phyloP scores from a whole-genome alignment of 202 grass and related monocot species.

The Panicum virgatum region DNA sequence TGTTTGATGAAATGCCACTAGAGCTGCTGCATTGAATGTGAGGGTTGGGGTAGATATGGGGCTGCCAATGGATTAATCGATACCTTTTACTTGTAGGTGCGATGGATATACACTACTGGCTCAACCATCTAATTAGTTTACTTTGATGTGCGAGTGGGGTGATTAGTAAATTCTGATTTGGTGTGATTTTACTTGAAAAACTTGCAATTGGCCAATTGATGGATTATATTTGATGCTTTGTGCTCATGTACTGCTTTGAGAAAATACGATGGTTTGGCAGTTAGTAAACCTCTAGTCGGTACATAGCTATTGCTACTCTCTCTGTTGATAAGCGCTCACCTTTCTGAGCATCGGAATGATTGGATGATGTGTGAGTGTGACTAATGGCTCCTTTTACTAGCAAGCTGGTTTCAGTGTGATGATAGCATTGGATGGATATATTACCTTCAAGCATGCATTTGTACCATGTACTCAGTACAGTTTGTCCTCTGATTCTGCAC shows the following conservation, averaged over 20 bases:
- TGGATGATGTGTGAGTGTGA: neutral
- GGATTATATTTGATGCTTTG: neutral
- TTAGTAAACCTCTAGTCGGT: neutral
- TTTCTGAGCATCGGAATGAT: neutral
- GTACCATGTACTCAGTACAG: neutral
- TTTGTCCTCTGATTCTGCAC: neutral
- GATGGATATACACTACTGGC: neutral
- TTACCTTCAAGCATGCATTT: neutral
- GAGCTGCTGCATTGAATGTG: neutral
- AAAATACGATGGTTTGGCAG: neutral
- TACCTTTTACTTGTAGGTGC: neutral
- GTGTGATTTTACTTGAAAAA: slow-evolving; percentile 19
- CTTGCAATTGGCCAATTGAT: neutral
- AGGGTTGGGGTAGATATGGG: neutral
- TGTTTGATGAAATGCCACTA: slow-evolving; percentile 53
- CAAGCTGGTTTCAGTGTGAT: neutral
- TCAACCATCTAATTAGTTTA: neutral
- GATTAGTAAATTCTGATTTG: neutral
- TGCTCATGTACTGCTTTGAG: neutral
- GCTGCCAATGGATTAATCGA: neutral
- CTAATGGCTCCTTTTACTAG: neutral
- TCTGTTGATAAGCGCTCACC: neutral
- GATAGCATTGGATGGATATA: slow-evolving; percentile 20
- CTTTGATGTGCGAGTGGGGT: neutral
- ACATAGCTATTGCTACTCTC: neutral